Conservation (phyloP, 2,329 filamentous ascomycete species). For the Penicillium oxalicum region DNA sequence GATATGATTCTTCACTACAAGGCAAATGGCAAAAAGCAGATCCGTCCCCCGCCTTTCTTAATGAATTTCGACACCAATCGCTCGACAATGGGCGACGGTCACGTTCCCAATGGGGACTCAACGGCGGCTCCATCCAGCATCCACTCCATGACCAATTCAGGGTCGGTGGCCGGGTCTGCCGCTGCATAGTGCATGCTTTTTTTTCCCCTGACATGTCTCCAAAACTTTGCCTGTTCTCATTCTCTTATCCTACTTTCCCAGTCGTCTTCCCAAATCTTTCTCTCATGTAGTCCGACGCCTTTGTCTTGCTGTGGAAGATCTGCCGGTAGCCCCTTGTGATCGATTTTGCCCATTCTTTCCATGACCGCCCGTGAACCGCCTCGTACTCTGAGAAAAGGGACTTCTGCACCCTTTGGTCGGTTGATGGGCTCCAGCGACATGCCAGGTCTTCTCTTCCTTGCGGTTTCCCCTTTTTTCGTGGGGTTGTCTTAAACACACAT, state of each 20-base stretch:
- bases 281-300: too few species aligned
- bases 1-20: slow-evolving; percentile 91
- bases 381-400: too few species aligned
- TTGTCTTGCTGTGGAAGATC: too few species aligned
- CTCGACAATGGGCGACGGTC: slow-evolving; percentile 7
- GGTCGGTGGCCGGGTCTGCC: slow-evolving; percentile 21
- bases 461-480: too few species aligned
- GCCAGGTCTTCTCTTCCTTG: too few species aligned
- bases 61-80: slow-evolving; percentile 15
- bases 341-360: too few species aligned
- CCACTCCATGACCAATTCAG: slow-evolving; percentile 28
- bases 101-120: slow-evolving; percentile 18
- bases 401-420: too few species aligned
- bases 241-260: slow-evolving; percentile 1
- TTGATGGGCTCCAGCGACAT: too few species aligned
- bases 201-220: background rate
- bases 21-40: slow-evolving; percentile 70
- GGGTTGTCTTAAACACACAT: too few species aligned
- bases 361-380: too few species aligned
- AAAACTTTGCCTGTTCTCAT: slow-evolving; percentile 1
- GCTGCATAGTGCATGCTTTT: slow-evolving; percentile 3
- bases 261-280: too few species aligned
- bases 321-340: too few species aligned
- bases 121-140: slow-evolving; percentile 25
- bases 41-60: slow-evolving; percentile 25